Base-by-base conservation (phyloP, 305 asterid genomes). In the Fraxinus floribunda region DNA sequence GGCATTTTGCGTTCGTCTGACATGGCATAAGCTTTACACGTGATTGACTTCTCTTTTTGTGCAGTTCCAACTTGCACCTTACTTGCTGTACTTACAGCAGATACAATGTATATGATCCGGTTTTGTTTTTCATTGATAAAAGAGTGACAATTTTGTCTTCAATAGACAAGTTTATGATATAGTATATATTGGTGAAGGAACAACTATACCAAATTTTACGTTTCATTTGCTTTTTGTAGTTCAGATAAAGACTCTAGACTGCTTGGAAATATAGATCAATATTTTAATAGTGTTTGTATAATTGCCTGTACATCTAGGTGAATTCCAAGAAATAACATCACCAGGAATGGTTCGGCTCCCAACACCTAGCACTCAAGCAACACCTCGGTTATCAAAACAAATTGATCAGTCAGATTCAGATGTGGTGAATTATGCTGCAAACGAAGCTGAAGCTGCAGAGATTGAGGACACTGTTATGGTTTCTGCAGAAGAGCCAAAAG, bases 401-500 rank as follows among this genome's bases (percentile, higher is more conserved):
- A 81, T 78, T 87, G 95, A 90, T 78, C 89, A 55, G 80, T 84
- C 81, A 38, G 92, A 84, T 70, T 81, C 85, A 80, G 89, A 88
- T 77, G 77, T 79, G 41, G 76, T 86, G 83, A 87, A 80, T 70
- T 66, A 79, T 75, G 73, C 84, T 49, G 83, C 81, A 76, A 87
- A 85, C 79, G 94, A 87, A 75, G 84, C 83, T 49, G 91, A 89
- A 87, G 77, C 88, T 72, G 88, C 85, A 9, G 89, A 79, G 87
- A 83, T 84, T 82, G 93, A 85, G 78, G 97, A 89, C 86, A 88
- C 88, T 57, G 87, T 66, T 84, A 79, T 86, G 89, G 83, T 79
- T 85, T 78, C 91, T 81, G 84, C 76, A 52, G 97, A 85, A 82
- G 95, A 93, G 79, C 81, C 88, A 79, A 85, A 90, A 83, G 92